These are phyloP conservation scores for Coemansia sp. DNA, from an alignment of 192 early-diverging fungal genomes.

Conservation along the genomic window DNA sequence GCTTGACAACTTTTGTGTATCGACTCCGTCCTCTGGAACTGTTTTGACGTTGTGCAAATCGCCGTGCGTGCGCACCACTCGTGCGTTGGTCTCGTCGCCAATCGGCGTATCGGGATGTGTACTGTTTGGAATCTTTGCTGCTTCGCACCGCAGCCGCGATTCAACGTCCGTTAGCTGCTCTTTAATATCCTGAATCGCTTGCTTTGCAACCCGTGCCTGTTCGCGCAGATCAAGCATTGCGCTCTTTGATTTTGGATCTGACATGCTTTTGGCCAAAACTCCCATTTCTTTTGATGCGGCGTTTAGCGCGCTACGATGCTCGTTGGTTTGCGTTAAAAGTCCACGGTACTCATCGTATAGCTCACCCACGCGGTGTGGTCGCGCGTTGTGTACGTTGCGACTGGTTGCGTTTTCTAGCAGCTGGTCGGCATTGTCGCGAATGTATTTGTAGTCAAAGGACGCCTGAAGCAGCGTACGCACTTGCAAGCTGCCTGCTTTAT, in stretches of 20 bases:
- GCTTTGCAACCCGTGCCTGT: slow-evolving; percentile 63
- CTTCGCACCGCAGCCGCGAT: slow-evolving; percentile 58
- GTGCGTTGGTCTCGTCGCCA: slow-evolving; percentile 71
- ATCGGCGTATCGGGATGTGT: slow-evolving; percentile 74
- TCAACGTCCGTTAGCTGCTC: slow-evolving; percentile 55
- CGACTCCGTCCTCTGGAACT: slow-evolving; percentile 20
- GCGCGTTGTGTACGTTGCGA: slow-evolving; percentile 59
- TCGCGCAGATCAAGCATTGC: slow-evolving; percentile 13
- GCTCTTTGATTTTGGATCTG: background rate
- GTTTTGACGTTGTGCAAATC: slow-evolving; percentile 24
- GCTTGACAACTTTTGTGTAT: slow-evolving; percentile 10
- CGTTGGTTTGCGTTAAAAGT: slow-evolving; percentile 25
- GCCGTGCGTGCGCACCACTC: slow-evolving; percentile 50
- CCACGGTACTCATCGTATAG: slow-evolving; percentile 54
- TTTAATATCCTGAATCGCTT: slow-evolving; percentile 58
- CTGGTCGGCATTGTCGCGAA: slow-evolving; percentile 55
- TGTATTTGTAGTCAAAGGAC: slow-evolving; percentile 61
- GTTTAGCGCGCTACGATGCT: slow-evolving; percentile 50
- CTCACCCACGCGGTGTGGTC: slow-evolving; percentile 51
- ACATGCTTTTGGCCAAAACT: slow-evolving; percentile 18
- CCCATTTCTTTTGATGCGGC: slow-evolving; percentile 49
- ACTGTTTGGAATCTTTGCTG: slow-evolving; percentile 74
- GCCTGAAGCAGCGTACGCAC: slow-evolving; percentile 27
- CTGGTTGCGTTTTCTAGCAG: slow-evolving; percentile 52
- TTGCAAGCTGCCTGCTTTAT: too few species aligned